Conservation (phyloP, 2,329 filamentous ascomycete genomes). For the Blastomyces percursus region DNA sequence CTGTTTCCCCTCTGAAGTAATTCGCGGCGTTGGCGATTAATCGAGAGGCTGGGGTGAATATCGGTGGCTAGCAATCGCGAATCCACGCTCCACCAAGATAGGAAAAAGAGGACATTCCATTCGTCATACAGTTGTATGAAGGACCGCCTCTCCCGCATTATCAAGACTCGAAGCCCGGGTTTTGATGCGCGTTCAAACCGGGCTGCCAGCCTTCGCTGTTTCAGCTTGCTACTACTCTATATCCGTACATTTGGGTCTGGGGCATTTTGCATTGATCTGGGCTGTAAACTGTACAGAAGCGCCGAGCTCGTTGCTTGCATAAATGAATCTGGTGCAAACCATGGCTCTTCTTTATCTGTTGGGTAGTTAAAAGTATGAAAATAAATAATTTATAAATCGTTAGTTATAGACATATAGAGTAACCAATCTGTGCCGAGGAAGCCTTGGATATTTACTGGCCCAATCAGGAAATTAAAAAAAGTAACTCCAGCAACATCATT, state of each 20-base stretch:
- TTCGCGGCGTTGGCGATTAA: background rate
- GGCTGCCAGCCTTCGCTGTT: background rate
- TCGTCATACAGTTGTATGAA: background rate
- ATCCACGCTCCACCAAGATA: background rate
- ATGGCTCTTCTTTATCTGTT: background rate
- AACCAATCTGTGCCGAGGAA: too few relatives aligned
- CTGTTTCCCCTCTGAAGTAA: background rate
- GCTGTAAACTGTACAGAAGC: background rate
- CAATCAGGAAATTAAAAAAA: background rate
- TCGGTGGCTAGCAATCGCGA: conserved; percentile 1
- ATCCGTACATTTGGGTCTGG: background rate
- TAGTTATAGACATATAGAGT: too few relatives aligned
- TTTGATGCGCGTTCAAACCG: background rate
- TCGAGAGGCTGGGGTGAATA: conserved; percentile 1
- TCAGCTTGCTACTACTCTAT: background rate
- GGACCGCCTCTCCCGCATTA: background rate
- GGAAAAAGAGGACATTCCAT: background rate
- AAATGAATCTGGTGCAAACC: background rate
- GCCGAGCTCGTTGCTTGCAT: background rate
- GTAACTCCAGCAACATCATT: background rate
- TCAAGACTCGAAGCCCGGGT: background rate
- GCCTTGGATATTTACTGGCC: background rate
- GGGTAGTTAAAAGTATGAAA: too few relatives aligned
- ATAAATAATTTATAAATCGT: too few relatives aligned
- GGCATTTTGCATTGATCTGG: background rate